Percentiles rank a stretch among this genome's conserved stretches.
Conservation (phyloP, 371 early-diverging fungal species). For the Syncephalastrum contaminatum region DNA sequence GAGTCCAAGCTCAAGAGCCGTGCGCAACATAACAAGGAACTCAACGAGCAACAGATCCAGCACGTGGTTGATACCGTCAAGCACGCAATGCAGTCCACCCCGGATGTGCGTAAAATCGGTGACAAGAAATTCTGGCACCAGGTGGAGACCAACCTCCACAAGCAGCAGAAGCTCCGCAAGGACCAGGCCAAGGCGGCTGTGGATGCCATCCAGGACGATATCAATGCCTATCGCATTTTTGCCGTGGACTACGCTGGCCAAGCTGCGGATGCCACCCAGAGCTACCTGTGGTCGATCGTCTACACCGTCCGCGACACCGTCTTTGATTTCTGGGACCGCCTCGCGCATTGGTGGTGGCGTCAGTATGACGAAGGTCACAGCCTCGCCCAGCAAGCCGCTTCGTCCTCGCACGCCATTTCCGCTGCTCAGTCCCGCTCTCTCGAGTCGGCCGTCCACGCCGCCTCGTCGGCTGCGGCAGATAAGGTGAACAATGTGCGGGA, state of each 20-base stretch:
- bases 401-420: conserved; percentile 11
- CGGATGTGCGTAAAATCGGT: conserved; percentile 28
- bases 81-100: conserved; percentile 14
- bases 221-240: conserved; percentile 43
- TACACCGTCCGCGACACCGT: not conserved
- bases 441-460: conserved; percentile 17
- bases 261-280: conserved; percentile 10
- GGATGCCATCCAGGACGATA: conserved; percentile 28
- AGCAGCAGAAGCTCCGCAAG: conserved; percentile 23
- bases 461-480: conserved; percentile 22
- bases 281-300: conserved; percentile 2
- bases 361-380: conserved; percentile 6
- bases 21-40: conserved; percentile 26
- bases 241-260: conserved; percentile 40
- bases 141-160: conserved; percentile 20
- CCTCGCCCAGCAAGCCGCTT: not conserved
- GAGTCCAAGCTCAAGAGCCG: conserved; percentile 19
- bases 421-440: conserved; percentile 11
- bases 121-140: conserved; percentile 33
- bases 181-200: conserved; percentile 23
- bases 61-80: conserved; percentile 21
- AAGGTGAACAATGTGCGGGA: conserved; percentile 7
- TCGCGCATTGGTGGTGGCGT: not conserved
- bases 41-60: conserved; percentile 31
- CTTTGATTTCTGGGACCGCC: not conserved